Conservation (phyloP, 495 filamentous ascomycete species). For the Aspergillus taichungensis region DNA sequence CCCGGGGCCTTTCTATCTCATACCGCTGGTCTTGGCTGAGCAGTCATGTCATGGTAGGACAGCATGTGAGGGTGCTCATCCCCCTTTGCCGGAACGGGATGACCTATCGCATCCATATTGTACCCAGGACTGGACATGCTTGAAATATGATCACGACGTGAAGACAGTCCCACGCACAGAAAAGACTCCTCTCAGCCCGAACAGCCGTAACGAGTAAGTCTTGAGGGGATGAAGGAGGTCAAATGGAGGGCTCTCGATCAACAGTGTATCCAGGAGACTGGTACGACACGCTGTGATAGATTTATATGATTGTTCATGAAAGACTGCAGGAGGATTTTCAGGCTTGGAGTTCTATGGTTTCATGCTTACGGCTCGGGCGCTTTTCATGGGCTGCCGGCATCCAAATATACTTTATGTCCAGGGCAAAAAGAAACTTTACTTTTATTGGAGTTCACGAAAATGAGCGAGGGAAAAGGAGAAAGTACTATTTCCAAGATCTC, state of each 20-base stretch:
- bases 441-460: conserved; percentile 2
- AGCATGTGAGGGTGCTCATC: conserved; percentile 9
- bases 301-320: no score
- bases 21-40: conserved; percentile 13
- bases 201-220: no score
- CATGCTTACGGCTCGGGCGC: neutral
- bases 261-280: no score
- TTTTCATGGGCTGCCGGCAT: neutral
- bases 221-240: no score
- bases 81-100: conserved; percentile 4
- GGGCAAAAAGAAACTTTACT: neutral
- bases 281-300: no score
- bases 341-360: neutral
- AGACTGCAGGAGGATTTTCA: no score
- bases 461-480: conserved; percentile 5
- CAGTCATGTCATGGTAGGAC: conserved; percentile 15
- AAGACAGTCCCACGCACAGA: no score
- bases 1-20: neutral
- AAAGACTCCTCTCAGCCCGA: no score
- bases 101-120: conserved; percentile 10
- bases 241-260: no score
- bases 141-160: no score
- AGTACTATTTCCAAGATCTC: conserved; percentile 10
- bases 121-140: conserved; percentile 11
- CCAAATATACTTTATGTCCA: conserved; percentile 10